Percentiles rank a stretch among this genome's conserved stretches.
phyloP scores from a whole-genome alignment of 1,284 basidiomycete genomes.

The Cystobasidium pallidum region DNA sequence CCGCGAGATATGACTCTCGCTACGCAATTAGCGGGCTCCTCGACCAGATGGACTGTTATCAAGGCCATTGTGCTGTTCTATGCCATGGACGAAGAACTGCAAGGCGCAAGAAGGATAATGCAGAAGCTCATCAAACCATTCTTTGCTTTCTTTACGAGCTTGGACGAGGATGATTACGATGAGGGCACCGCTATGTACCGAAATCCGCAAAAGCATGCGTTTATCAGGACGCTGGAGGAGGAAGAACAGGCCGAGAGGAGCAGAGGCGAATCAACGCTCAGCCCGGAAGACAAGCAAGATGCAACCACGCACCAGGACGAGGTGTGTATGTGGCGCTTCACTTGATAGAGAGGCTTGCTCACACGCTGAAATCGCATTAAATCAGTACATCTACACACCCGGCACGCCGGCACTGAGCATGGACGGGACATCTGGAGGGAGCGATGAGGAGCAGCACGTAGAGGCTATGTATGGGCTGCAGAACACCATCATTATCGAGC shows the following conservation, averaged over 20 bases:
- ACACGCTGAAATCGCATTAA: background rate
- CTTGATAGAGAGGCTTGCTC: background rate
- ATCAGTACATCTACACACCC: conserved; percentile 7
- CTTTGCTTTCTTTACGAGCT: conserved; percentile 37
- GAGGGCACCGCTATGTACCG: too few species aligned
- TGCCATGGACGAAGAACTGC: conserved; percentile 40
- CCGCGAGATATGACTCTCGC: conserved; percentile 29
- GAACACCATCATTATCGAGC: background rate
- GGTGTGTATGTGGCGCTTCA: conserved; percentile 27
- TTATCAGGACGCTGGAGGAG: conserved; percentile 10
- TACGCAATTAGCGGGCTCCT: conserved; percentile 29
- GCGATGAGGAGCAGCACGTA: conserved; percentile 22
- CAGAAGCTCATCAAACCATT: conserved; percentile 33
- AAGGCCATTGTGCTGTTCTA: conserved; percentile 36
- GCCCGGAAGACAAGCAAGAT: conserved; percentile 10
- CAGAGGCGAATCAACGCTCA: background rate
- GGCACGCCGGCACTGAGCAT: conserved; percentile 36
- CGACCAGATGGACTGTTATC: conserved; percentile 30
- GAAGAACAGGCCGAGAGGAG: background rate
- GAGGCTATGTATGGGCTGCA: background rate
- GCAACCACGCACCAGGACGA: background rate
- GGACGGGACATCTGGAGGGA: conserved; percentile 35
- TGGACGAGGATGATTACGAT: conserved; percentile 21
- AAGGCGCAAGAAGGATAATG: conserved; percentile 41
- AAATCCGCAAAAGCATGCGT: background rate